Percentiles rank a stretch among this genome's conserved stretches.
Conservation (phyloP, 192 early-diverging fungal species). For the Kappamyces sp. region DNA sequence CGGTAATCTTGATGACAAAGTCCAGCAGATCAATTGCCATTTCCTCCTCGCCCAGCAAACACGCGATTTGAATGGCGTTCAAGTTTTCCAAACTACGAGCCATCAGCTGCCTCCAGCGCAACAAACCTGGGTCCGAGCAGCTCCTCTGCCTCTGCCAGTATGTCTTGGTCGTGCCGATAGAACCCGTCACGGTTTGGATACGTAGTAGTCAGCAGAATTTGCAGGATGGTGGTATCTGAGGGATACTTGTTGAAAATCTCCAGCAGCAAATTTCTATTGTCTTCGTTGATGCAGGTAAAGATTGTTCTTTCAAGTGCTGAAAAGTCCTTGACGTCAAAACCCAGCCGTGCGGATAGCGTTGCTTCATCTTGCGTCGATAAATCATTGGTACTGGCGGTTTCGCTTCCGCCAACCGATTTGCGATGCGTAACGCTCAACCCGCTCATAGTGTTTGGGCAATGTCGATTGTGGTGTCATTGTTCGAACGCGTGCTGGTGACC, state of each 20-base stretch:
- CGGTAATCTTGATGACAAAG: constrained; percentile 48
- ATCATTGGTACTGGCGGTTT: too few relatives aligned
- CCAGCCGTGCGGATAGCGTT: constrained; percentile 1
- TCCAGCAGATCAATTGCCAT: constrained; percentile 55
- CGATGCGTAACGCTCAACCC: too few relatives aligned
- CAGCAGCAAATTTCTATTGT: constrained; percentile 17
- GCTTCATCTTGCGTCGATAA: not conserved
- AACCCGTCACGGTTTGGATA: constrained; percentile 50
- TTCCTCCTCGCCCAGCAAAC: constrained; percentile 60
- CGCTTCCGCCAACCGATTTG: too few relatives aligned
- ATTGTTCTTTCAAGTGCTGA: constrained; percentile 26
- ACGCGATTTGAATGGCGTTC: constrained; percentile 61
- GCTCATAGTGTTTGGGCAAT: too few relatives aligned
- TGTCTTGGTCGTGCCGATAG: constrained; percentile 53
- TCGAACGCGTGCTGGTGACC: too few relatives aligned
- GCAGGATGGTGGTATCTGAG: constrained; percentile 28
- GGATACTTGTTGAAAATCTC: constrained; percentile 23
- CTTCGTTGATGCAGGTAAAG: constrained; percentile 37
- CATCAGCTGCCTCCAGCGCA: not conserved
- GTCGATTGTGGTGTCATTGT: too few relatives aligned
- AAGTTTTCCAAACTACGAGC: constrained; percentile 38
- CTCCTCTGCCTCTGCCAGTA: constrained; percentile 54
- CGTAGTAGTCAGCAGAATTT: constrained; percentile 38
- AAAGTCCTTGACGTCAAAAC: constrained; percentile 12
- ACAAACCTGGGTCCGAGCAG: constrained; percentile 47